Percentiles rank a stretch among this genome's conserved stretches.
Evolutionary conservation across 202 grass and related monocot genomes (phyloP).

Genomic region (Schoenoplectus tabernaemontani): DNA sequence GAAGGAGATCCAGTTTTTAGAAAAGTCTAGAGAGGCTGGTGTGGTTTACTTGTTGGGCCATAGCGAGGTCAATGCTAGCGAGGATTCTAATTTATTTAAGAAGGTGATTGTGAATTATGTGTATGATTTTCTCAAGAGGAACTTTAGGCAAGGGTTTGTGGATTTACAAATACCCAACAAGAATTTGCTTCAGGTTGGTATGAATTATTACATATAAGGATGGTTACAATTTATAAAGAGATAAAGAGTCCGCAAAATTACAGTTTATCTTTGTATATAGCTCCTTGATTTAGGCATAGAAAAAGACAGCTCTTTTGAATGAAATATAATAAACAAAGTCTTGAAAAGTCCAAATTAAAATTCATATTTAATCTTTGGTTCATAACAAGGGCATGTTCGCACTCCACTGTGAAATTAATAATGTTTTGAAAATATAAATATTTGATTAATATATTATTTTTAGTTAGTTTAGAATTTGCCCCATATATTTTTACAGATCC

Average conservation of each 20-base stretch:
- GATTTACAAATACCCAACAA: constrained; percentile 43
- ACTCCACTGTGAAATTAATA: too few relatives aligned
- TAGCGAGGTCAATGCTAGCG: constrained; percentile 33
- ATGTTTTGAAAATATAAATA: too few relatives aligned
- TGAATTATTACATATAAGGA: constrained; percentile 31
- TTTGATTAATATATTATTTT: too few relatives aligned
- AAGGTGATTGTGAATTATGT: constrained; percentile 34
- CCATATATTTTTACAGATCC: too few relatives aligned
- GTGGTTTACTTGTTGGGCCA: constrained; percentile 30
- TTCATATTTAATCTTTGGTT: too few relatives aligned
- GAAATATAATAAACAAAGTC: neutral
- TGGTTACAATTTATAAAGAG: constrained; percentile 2
- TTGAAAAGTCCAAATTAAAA: neutral
- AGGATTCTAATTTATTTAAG: too few relatives aligned
- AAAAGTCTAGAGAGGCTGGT: constrained; percentile 12
- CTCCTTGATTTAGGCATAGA: neutral
- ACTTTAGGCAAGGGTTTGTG: constrained; percentile 35
- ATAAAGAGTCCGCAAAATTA: neutral
- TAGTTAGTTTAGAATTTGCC: too few relatives aligned
- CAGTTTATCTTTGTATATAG: neutral
- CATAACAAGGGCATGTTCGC: too few relatives aligned
- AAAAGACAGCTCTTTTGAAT: neutral
- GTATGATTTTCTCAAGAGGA: constrained; percentile 40
- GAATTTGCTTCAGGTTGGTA: constrained; percentile 37
- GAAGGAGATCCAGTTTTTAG: constrained; percentile 31